Evolutionary conservation across 2,329 filamentous ascomycete species (phyloP).

Genomic region (Cercospora beticola): DNA sequence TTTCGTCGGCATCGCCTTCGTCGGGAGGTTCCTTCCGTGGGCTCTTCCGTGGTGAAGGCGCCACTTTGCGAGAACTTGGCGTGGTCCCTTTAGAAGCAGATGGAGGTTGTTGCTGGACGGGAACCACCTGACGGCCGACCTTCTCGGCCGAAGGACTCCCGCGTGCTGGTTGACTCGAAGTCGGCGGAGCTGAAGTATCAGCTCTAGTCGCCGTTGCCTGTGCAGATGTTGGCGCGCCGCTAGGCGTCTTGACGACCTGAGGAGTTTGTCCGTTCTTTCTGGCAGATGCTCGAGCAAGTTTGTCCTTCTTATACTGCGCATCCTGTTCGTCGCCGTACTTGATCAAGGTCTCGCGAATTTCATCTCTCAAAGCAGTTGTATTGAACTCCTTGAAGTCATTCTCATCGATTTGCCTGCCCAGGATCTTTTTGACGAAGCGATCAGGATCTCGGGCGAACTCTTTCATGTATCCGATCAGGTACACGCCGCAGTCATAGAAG

Average conservation of each 20-base stretch:
- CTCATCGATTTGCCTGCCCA: constrained; percentile 62
- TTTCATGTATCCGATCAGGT: constrained; percentile 78
- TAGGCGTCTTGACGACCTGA: background rate
- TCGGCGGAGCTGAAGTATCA: background rate
- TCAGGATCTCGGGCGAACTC: constrained; percentile 77
- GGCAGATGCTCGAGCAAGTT: constrained; percentile 13
- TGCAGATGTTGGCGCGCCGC: background rate
- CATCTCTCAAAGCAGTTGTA: constrained; percentile 59
- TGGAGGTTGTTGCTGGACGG: background rate
- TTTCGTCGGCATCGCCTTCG: background rate
- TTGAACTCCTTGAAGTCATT: constrained; percentile 56
- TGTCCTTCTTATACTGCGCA: constrained; percentile 39
- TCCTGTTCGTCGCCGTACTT: constrained; percentile 61
- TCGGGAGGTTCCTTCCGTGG: background rate
- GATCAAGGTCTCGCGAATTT: constrained; percentile 67
- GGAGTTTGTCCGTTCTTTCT: constrained; percentile 1
- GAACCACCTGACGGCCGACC: background rate
- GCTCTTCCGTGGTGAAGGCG: background rate
- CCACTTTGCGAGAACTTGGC: background rate
- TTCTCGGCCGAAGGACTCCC: background rate
- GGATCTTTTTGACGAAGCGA: constrained; percentile 63
- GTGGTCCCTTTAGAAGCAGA: background rate
- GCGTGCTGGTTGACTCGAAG: constrained; percentile 6
- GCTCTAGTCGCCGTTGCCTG: background rate
- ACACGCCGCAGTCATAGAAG: constrained; percentile 85